Evolutionary conservation across 2,329 filamentous ascomycete genomes (phyloP).

Genomic region (Fusarium lyarnte): DNA sequence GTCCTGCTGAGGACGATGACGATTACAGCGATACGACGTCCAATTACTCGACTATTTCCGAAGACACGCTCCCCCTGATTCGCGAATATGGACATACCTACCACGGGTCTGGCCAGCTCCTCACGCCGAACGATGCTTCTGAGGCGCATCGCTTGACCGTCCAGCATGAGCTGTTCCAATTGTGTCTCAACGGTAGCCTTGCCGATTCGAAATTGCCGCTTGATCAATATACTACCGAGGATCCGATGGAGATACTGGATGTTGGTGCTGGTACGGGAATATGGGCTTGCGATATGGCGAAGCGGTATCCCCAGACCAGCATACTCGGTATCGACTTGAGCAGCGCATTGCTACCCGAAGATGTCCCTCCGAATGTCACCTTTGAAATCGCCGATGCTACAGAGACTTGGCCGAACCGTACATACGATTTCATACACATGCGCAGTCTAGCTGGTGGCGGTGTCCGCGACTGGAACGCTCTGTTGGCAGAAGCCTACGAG

Average conservation of each 20-base stretch:
- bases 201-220: conserved; percentile 47
- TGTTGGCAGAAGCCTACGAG: conserved; percentile 50
- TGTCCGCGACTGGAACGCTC: conserved; percentile 52
- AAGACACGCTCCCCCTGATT: conserved; percentile 47
- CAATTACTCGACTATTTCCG: conserved; percentile 49
- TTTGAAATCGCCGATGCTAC: conserved; percentile 69
- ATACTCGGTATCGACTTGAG: conserved; percentile 55
- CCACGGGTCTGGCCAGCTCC: conserved; percentile 48
- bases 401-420: conserved; percentile 52
- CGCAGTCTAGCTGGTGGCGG: conserved; percentile 57
- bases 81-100: conserved; percentile 50
- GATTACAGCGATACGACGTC: conserved; percentile 45
- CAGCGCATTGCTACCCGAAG: conserved; percentile 51
- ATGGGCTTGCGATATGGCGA: conserved; percentile 57
- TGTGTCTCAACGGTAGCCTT: conserved; percentile 47
- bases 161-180: conserved; percentile 49
- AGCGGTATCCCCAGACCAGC: conserved; percentile 50
- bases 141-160: conserved; percentile 46
- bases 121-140: conserved; percentile 48
- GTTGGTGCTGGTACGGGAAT: conserved; percentile 55
- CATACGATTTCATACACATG: conserved; percentile 55
- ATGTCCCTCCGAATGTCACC: conserved; percentile 66
- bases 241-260: conserved; percentile 50
- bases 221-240: conserved; percentile 32
- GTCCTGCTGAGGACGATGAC: conserved; percentile 34